Evolutionary conservation across 2,329 filamentous ascomycete species (phyloP).

Genomic region (Gyromitra esculenta): DNA sequence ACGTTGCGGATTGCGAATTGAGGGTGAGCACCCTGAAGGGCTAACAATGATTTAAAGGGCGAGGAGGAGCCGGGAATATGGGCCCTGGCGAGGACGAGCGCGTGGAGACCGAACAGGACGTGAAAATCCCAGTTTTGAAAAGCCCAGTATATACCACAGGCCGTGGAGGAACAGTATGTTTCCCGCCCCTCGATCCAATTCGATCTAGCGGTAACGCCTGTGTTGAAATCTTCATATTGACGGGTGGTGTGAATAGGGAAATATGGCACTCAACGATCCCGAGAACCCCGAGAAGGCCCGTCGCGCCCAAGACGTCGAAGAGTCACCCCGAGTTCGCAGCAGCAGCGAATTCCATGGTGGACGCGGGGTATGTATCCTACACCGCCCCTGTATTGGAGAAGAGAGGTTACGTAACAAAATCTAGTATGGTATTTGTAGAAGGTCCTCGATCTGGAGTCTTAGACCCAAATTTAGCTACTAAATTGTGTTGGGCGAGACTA

Average conservation of each 20-base stretch:
- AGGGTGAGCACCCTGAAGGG: slow-evolving; percentile 4
- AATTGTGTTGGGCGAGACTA: not conserved
- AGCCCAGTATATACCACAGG: slow-evolving; percentile 86
- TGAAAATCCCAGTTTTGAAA: slow-evolving; percentile 85
- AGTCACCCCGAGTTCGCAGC: slow-evolving; percentile 64
- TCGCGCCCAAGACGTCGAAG: slow-evolving; percentile 81
- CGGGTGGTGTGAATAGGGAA: slow-evolving; percentile 65
- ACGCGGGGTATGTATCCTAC: slow-evolving; percentile 65
- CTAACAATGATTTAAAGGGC: slow-evolving; percentile 52
- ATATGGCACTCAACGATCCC: slow-evolving; percentile 83
- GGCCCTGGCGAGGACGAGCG: slow-evolving; percentile 59
- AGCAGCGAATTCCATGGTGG: slow-evolving; percentile 74
- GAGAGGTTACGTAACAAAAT: slow-evolving; percentile 30
- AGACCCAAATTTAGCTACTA: not conserved
- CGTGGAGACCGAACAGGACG: slow-evolving; percentile 66
- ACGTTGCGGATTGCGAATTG: slow-evolving; percentile 1
- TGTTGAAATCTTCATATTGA: slow-evolving; percentile 14
- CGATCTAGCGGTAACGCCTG: not conserved
- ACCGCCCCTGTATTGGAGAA: slow-evolving; percentile 1
- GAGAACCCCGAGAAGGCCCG: slow-evolving; percentile 74
- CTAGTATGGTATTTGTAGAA: slow-evolving; percentile 18
- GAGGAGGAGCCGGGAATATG: slow-evolving; percentile 64
- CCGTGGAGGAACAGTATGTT: slow-evolving; percentile 73
- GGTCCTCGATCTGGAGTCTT: slow-evolving; percentile 3
- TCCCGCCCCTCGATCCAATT: not conserved